phyloP scores from a whole-genome alignment of 1,139 yeast genomes.

The Saccharomyces hybrid region DNA sequence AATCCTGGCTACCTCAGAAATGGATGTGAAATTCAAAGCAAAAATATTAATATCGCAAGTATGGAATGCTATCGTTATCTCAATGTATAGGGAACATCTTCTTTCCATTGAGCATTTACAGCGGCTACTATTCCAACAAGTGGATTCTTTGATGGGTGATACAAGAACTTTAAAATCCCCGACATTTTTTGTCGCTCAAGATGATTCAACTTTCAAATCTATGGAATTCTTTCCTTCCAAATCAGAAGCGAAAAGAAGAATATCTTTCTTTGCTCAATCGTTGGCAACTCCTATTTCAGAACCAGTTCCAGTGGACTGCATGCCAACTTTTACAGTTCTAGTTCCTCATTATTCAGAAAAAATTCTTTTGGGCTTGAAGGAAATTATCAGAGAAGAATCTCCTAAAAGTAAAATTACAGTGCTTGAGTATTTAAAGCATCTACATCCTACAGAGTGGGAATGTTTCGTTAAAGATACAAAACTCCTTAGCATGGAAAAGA shows the following conservation, averaged over 20 bases:
- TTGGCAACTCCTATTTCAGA: conserved; percentile 71
- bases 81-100: conserved; percentile 72
- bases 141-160: conserved; percentile 34
- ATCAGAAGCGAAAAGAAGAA: conserved; percentile 74
- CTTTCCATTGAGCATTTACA: conserved; percentile 66
- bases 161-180: conserved; percentile 48
- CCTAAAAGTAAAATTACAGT: conserved; percentile 55
- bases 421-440: conserved; percentile 63
- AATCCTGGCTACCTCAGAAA: conserved; percentile 45
- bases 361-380: conserved; percentile 55
- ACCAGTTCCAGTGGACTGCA: conserved; percentile 60
- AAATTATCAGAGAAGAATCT: conserved; percentile 58
- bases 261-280: conserved; percentile 84
- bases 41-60: conserved; percentile 54
- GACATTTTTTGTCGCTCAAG: conserved; percentile 66
- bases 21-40: conserved; percentile 44
- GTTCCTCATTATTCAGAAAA: conserved; percentile 84
- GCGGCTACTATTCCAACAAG: conserved; percentile 49
- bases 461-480: conserved; percentile 63
- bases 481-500: conserved; percentile 26
- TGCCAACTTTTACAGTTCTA: conserved; percentile 78
- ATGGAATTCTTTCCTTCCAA: conserved; percentile 52
- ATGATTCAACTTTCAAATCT: conserved; percentile 64
- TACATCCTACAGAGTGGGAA: conserved; percentile 70
- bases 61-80: conserved; percentile 73